Conservation (phyloP, 139 green algal species). For the Auxenochlorella pyrenoidosa region DNA sequence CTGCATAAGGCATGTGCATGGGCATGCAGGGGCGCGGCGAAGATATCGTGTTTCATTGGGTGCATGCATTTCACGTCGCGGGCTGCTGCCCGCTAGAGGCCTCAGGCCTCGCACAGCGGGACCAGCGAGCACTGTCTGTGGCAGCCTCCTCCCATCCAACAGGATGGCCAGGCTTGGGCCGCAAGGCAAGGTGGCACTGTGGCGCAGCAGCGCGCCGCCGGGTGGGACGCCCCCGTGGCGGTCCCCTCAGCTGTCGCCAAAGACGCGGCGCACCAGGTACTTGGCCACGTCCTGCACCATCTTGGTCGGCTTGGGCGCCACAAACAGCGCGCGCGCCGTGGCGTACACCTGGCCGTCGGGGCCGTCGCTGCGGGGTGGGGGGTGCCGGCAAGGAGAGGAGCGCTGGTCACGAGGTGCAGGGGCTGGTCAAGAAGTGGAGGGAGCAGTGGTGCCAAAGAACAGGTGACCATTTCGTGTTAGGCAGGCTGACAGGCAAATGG, state of each 20-base stretch:
- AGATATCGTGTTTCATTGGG: neutral
- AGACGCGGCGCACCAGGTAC: constrained; percentile 41
- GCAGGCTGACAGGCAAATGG: constrained; percentile 31
- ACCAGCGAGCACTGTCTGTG: too few relatives aligned
- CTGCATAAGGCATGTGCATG: neutral
- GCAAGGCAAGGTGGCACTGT: too few relatives aligned
- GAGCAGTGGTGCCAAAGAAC: too few relatives aligned
- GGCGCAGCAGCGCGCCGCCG: too few relatives aligned
- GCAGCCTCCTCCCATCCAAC: too few relatives aligned
- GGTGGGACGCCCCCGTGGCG: too few relatives aligned
- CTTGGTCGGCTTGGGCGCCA: constrained; percentile 62
- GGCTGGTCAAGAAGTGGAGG: neutral
- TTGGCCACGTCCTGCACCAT: constrained; percentile 53
- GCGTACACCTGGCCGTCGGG: constrained; percentile 70
- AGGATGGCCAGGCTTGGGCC: too few relatives aligned
- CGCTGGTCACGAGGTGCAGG: neutral
- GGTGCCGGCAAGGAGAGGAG: neutral
- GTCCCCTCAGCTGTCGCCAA: constrained; percentile 2
- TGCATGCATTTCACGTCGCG: neutral
- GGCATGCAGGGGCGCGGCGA: neutral
- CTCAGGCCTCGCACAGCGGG: too few relatives aligned
- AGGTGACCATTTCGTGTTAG: too few relatives aligned
- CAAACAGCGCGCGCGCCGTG: constrained; percentile 80
- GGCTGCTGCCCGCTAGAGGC: too few relatives aligned
- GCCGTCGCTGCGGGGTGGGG: constrained; percentile 36